These are phyloP conservation scores for Sungouiozyma intestinalis DNA, from an alignment of 805 yeast genomes.

Conservation along the genomic window DNA sequence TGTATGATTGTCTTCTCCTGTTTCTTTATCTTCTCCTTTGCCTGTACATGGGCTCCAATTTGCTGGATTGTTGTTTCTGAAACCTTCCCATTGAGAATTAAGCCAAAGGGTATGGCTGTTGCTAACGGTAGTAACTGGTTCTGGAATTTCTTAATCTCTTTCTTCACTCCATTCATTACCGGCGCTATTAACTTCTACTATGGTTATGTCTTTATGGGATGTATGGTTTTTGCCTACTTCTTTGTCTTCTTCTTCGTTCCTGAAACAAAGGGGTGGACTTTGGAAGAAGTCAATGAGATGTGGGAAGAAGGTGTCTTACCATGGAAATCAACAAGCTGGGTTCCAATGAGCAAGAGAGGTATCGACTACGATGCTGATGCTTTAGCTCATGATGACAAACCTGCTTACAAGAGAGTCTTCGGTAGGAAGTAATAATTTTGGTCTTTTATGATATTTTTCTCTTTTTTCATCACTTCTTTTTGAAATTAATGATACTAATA, in stretches of 20 bases:
- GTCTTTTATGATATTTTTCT: background rate
- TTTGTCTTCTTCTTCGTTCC: constrained; percentile 61
- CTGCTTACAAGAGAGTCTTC: constrained; percentile 21
- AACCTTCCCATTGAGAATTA: constrained; percentile 62
- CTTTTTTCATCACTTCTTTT: too few relatives aligned
- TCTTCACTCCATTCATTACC: constrained; percentile 64
- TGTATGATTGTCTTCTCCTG: constrained; percentile 65
- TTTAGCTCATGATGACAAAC: constrained; percentile 21
- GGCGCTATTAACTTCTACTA: constrained; percentile 53
- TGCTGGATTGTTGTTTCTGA: constrained; percentile 58
- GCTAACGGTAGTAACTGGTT: constrained; percentile 55
- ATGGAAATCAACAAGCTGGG: constrained; percentile 40
- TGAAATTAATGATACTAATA: background rate
- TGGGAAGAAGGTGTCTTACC: constrained; percentile 32
- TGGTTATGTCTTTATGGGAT: constrained; percentile 53
- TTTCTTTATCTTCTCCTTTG: constrained; percentile 61
- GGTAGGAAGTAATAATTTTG: background rate
- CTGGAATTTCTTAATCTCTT: constrained; percentile 58
- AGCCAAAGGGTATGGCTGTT: constrained; percentile 46
- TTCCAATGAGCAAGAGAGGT: constrained; percentile 34
- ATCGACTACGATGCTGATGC: constrained; percentile 19
- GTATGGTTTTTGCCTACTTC: constrained; percentile 42
- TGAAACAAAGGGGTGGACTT: constrained; percentile 69
- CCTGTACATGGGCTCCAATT: constrained; percentile 69
- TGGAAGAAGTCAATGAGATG: constrained; percentile 71